Evolutionary conservation across 2,329 filamentous ascomycete genomes (phyloP).

Genomic region (Penicillium psychrosexuale): DNA sequence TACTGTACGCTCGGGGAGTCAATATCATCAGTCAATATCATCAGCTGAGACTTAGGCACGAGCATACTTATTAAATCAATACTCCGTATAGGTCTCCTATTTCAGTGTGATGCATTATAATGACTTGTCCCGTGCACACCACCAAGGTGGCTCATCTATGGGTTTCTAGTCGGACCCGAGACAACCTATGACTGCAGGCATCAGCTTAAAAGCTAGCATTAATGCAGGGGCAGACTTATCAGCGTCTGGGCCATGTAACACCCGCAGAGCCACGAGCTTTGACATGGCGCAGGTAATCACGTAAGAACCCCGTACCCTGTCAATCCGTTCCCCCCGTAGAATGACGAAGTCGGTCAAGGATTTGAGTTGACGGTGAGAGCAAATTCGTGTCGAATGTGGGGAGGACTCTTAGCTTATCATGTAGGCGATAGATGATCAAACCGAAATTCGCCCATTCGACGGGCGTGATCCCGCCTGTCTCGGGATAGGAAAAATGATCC

Average conservation of each 20-base stretch:
- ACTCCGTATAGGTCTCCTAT: not conserved
- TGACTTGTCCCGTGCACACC: not conserved
- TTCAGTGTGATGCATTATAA: not conserved
- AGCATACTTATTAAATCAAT: not conserved
- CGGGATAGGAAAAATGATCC: conserved; percentile 5
- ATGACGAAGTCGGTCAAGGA: not conserved
- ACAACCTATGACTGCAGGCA: not conserved
- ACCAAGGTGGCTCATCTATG: not conserved
- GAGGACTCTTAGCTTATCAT: not conserved
- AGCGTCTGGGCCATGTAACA: not conserved
- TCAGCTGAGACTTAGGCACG: conserved; percentile 1
- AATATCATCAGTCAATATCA: too few relatives aligned
- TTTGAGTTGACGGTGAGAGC: not conserved
- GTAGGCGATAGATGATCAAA: not conserved
- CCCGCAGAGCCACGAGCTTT: not conserved
- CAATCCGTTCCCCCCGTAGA: not conserved
- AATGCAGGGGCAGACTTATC: conserved; percentile 5
- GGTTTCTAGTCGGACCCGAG: not conserved
- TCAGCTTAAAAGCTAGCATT: not conserved
- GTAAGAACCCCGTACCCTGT: not conserved
- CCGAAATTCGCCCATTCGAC: not conserved
- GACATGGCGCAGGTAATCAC: not conserved
- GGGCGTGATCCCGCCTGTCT: not conserved
- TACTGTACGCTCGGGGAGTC: not conserved
- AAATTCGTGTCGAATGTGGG: not conserved